Percentiles rank a stretch among this genome's conserved stretches.
These are phyloP conservation scores for Chaetomiaceae sp. DNA, from an alignment of 2,329 filamentous ascomycete species.

Conservation along the genomic window DNA sequence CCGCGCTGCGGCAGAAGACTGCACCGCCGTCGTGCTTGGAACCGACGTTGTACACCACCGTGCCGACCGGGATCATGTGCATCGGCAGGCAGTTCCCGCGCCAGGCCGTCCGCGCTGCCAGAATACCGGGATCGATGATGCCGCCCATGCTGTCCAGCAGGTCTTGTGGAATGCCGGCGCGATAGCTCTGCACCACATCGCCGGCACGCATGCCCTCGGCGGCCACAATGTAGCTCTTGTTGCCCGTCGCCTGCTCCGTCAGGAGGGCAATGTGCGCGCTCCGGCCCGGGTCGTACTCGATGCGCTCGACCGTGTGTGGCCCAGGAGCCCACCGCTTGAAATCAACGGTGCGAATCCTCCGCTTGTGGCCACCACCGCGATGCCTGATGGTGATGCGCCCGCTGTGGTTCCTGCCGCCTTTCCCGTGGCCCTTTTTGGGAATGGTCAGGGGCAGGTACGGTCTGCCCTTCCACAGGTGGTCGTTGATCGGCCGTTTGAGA, in stretches of 20 bases:
- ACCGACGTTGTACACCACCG: slow-evolving; percentile 84
- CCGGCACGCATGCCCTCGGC: slow-evolving; percentile 89
- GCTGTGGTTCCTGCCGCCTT: slow-evolving; percentile 85
- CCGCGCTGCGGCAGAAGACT: slow-evolving; percentile 91
- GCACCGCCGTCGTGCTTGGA: slow-evolving; percentile 66
- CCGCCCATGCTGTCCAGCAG: slow-evolving; percentile 90
- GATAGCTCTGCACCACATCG: slow-evolving; percentile 87
- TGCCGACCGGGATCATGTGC: slow-evolving; percentile 94
- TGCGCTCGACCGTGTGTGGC: slow-evolving; percentile 81
- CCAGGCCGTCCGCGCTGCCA: slow-evolving; percentile 90
- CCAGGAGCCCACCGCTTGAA: slow-evolving; percentile 75
- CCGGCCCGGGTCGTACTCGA: slow-evolving; percentile 92
- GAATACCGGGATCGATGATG: slow-evolving; percentile 84
- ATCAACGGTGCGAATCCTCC: slow-evolving; percentile 86
- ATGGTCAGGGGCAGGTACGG: slow-evolving; percentile 78
- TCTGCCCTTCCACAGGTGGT: slow-evolving; percentile 92
- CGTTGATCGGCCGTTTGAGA: slow-evolving; percentile 85
- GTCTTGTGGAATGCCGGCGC: slow-evolving; percentile 79
- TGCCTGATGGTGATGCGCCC: slow-evolving; percentile 86
- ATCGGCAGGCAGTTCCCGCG: slow-evolving; percentile 91
- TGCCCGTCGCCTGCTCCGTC: slow-evolving; percentile 64
- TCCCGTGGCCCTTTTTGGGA: slow-evolving; percentile 84
- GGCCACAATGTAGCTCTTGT: slow-evolving; percentile 89
- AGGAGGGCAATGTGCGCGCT: slow-evolving; percentile 89
- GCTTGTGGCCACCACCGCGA: slow-evolving; percentile 84